Percentiles rank a stretch among this genome's conserved stretches.
Evolutionary conservation across 1,284 basidiomycete species (phyloP).

Genomic region (Hemileia vastatrix): DNA sequence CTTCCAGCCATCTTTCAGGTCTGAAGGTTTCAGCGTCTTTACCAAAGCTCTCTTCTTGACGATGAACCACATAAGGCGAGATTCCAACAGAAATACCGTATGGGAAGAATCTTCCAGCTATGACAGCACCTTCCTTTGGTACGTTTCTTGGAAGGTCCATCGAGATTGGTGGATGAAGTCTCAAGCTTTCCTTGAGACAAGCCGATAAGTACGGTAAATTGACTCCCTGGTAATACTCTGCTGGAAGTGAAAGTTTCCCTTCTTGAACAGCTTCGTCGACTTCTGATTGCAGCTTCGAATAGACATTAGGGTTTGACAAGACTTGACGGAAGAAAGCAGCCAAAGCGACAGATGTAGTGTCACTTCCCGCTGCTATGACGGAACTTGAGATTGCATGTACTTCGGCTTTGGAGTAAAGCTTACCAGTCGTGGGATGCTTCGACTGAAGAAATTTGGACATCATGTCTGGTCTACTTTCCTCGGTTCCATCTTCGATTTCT

Average conservation of each 20-base stretch:
- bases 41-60: constrained; percentile 32
- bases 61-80: constrained; percentile 36
- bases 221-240: constrained; percentile 32
- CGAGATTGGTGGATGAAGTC: constrained; percentile 40
- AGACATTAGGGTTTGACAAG: constrained; percentile 30
- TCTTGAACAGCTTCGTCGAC: constrained; percentile 32
- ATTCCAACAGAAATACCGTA: constrained; percentile 36
- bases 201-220: constrained; percentile 36
- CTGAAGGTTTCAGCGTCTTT: constrained; percentile 30
- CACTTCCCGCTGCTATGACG: constrained; percentile 38
- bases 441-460: constrained; percentile 33
- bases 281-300: constrained; percentile 32
- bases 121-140: constrained; percentile 31
- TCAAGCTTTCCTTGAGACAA: constrained; percentile 40
- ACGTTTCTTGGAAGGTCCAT: constrained; percentile 38
- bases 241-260: constrained; percentile 29
- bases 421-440: constrained; percentile 27
- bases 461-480: constrained; percentile 29
- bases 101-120: constrained; percentile 35
- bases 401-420: constrained; percentile 27
- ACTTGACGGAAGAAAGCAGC: constrained; percentile 37
- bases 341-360: constrained; percentile 36
- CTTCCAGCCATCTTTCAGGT: constrained; percentile 38
- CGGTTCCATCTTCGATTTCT: constrained; percentile 26
- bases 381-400: too few relatives aligned